Conservation (phyloP, 306 rosid species). For the Carpinus fangiana region DNA sequence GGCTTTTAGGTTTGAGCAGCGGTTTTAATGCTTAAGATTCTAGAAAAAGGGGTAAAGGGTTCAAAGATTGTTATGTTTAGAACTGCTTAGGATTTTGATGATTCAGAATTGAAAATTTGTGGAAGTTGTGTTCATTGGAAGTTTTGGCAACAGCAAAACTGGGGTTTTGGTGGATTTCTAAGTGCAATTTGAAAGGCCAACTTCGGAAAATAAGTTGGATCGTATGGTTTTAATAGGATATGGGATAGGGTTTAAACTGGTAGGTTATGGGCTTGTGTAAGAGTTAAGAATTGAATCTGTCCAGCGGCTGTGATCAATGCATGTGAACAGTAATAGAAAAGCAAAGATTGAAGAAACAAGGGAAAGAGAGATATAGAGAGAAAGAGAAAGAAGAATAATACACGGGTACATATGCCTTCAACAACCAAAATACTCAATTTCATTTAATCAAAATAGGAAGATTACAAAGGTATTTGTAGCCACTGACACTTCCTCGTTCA, state of each 20-base stretch:
- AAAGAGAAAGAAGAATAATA: neutral
- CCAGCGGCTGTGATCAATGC: neutral
- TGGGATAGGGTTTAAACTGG: neutral
- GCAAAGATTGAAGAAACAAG: neutral
- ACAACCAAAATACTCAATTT: neutral
- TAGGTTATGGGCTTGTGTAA: neutral
- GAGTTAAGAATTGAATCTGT: neutral
- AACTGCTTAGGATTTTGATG: neutral
- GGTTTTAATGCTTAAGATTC: neutral
- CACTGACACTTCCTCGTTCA: neutral
- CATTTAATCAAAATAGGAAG: slow-evolving; percentile 6
- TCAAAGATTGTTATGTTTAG: neutral
- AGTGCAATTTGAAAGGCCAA: neutral
- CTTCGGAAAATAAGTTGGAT: neutral
- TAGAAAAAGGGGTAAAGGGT: neutral
- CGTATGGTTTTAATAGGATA: neutral
- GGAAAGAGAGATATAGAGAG: neutral
- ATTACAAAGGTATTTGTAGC: slow-evolving; percentile 4
- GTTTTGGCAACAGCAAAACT: neutral
- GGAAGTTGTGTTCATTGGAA: neutral
- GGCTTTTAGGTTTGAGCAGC: neutral
- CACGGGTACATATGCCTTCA: neutral
- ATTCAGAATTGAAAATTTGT: neutral
- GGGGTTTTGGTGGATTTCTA: neutral
- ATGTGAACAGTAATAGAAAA: neutral